These are phyloP conservation scores for Tylopilus vinaceipallidus DNA, from an alignment of 768 basidiomycete genomes.

Conservation along the genomic window DNA sequence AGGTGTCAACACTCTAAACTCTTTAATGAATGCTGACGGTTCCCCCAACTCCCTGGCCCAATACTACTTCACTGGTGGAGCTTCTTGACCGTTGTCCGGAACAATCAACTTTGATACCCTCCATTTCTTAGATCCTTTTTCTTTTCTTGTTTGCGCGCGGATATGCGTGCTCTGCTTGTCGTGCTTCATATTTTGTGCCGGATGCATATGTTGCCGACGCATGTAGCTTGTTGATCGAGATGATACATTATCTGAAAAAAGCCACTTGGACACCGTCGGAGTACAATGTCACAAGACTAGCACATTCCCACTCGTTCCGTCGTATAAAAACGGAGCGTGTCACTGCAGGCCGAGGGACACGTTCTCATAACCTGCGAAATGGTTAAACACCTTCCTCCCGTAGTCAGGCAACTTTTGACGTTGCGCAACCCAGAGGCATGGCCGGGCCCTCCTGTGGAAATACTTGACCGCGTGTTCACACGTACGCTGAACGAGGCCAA, in stretches of 20 bases:
- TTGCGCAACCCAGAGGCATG: slow-evolving; percentile 62
- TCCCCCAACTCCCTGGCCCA: slow-evolving; percentile 52
- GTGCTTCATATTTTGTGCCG: slow-evolving; percentile 21
- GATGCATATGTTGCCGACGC: slow-evolving; percentile 17
- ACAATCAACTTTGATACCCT: slow-evolving; percentile 19
- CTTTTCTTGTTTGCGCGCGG: not conserved
- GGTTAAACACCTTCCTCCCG: slow-evolving; percentile 53
- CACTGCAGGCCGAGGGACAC: not conserved
- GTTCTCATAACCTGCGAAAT: slow-evolving; percentile 16
- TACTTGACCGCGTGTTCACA: slow-evolving; percentile 54
- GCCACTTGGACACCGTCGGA: not conserved
- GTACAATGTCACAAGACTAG: not conserved
- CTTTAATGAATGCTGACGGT: slow-evolving; percentile 44
- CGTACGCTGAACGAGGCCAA: slow-evolving; percentile 67
- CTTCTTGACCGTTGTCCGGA: not conserved
- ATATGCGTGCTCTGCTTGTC: slow-evolving; percentile 5
- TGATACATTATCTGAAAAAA: not conserved
- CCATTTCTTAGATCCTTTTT: slow-evolving; percentile 12
- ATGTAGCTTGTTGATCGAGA: slow-evolving; percentile 27
- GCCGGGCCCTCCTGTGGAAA: slow-evolving; percentile 52
- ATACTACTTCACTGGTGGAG: slow-evolving; percentile 40
- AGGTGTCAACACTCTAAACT: slow-evolving; percentile 53
- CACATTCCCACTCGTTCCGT: slow-evolving; percentile 5
- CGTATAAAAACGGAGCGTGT: slow-evolving; percentile 8
- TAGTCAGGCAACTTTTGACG: slow-evolving; percentile 70